Conservation (phyloP, 2,329 filamentous ascomycete genomes). For the Fusarium sacchari region DNA sequence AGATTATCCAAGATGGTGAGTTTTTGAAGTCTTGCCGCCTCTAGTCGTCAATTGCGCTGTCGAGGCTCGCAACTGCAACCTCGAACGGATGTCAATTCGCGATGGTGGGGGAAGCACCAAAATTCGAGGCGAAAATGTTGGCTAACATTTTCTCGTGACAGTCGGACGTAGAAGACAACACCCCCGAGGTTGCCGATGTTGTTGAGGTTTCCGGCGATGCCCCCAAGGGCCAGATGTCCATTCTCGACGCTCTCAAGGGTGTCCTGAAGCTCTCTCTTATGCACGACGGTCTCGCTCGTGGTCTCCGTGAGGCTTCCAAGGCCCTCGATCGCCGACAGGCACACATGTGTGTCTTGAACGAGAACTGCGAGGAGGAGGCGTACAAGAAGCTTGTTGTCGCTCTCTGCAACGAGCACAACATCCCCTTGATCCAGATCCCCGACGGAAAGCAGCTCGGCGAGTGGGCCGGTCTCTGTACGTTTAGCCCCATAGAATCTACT, state of each 20-base stretch:
- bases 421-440: slow-evolving; percentile 99
- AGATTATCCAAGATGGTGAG: slow-evolving; percentile 69
- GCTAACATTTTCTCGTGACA: slow-evolving; percentile 53
- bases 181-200: slow-evolving; percentile 84
- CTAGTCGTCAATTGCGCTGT: slow-evolving; percentile 32
- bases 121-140: slow-evolving; percentile 3
- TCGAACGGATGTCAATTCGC: slow-evolving; percentile 12
- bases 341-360: slow-evolving; percentile 99
- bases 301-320: slow-evolving; percentile 98
- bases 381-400: slow-evolving; percentile 99
- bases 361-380: slow-evolving; percentile 99
- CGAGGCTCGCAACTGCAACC: not conserved
- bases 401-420: slow-evolving; percentile 99
- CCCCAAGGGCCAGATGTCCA: slow-evolving; percentile 94
- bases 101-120: slow-evolving; percentile 13
- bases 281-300: slow-evolving; percentile 98
- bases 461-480: slow-evolving; percentile 99
- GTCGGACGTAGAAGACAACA: slow-evolving; percentile 99
- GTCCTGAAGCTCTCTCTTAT: slow-evolving; percentile 98
- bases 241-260: slow-evolving; percentile 98
- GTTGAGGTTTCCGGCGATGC: slow-evolving; percentile 96
- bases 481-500: not conserved
- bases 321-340: slow-evolving; percentile 98
- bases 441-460: slow-evolving; percentile 99
- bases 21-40: slow-evolving; percentile 31